Percentiles rank a stretch among this genome's conserved stretches.
These are phyloP conservation scores for Cladosporium sp. DNA, from an alignment of 2,329 filamentous ascomycete genomes.

Conservation along the genomic window DNA sequence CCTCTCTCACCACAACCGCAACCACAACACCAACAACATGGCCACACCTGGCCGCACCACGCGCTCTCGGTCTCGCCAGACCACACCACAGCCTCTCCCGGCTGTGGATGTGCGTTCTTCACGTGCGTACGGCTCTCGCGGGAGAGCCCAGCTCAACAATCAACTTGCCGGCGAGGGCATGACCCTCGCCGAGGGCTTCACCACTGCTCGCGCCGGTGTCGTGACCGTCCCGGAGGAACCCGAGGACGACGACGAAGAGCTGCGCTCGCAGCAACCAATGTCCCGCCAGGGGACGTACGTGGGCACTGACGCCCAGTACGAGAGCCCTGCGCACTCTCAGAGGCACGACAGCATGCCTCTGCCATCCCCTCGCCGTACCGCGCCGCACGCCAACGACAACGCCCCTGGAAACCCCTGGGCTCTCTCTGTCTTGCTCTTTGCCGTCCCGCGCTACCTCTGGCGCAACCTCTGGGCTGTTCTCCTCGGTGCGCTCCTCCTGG, in stretches of 20 bases:
- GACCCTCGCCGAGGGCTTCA: conserved; percentile 11
- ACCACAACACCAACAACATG: conserved; percentile 4
- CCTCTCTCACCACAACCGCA: not conserved
- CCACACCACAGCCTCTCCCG: conserved; percentile 14
- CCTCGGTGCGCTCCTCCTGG: conserved; percentile 8
- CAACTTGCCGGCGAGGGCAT: conserved; percentile 12
- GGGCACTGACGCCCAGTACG: conserved; percentile 14
- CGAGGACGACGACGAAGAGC: conserved; percentile 6
- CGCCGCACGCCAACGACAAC: not conserved
- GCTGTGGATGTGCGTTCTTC: conserved; percentile 11
- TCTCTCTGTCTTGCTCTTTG: conserved; percentile 14
- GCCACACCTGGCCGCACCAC: conserved; percentile 18
- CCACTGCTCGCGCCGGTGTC: conserved; percentile 5
- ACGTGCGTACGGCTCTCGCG: conserved; percentile 16
- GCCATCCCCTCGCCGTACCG: not conserved
- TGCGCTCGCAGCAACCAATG: not conserved
- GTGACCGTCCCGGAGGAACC: conserved; percentile 4
- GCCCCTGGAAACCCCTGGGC: not conserved
- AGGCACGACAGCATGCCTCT: conserved; percentile 8
- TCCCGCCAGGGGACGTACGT: conserved; percentile 14
- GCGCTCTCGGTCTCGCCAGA: conserved; percentile 12
- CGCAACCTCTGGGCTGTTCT: conserved; percentile 19
- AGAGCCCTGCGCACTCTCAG: conserved; percentile 3
- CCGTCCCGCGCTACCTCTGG: conserved; percentile 18
- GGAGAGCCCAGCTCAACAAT: conserved; percentile 12